A percentile compares a stretch with the other conserved stretches of the same genome.
Evolutionary conservation across 495 filamentous ascomycete genomes (phyloP).

Genomic region (Neurospora sp.): DNA sequence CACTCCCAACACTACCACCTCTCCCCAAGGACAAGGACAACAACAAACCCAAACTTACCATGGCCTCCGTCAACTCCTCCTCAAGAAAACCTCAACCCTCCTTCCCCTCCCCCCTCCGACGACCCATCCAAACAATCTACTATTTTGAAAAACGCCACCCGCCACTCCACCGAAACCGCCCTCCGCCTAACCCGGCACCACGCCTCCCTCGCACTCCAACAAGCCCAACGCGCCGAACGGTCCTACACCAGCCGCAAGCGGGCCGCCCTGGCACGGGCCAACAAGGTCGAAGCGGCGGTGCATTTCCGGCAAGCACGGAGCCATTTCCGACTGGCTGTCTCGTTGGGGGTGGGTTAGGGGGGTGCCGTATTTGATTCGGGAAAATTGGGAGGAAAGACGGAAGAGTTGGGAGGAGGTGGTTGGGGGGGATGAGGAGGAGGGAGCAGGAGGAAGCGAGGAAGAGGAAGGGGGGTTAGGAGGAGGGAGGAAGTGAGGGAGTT

Average conservation of each 20-base stretch:
- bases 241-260: constrained; percentile 20
- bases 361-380: constrained; percentile 11
- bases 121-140: too few species aligned
- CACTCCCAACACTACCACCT: not conserved
- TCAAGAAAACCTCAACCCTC: too few species aligned
- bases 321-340: constrained; percentile 16
- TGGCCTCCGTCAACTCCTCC: too few species aligned
- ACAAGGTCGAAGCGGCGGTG: constrained; percentile 14
- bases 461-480: not conserved
- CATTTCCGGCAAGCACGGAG: constrained; percentile 15
- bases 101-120: too few species aligned
- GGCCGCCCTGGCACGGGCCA: constrained; percentile 14
- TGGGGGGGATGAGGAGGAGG: not conserved
- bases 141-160: too few species aligned
- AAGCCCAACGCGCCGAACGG: constrained; percentile 20
- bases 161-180: too few species aligned
- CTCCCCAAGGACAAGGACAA: not conserved
- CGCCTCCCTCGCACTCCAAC: constrained; percentile 13
- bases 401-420: constrained; percentile 1
- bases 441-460: not conserved
- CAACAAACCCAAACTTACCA: too few species aligned
- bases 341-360: constrained; percentile 6
- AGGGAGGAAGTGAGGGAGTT: not conserved
- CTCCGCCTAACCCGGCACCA: constrained; percentile 14
- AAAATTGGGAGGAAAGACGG: constrained; percentile 5